phyloP scores from a whole-genome alignment of 106 monocot genomes.

The Phalaenopsis equestris region DNA sequence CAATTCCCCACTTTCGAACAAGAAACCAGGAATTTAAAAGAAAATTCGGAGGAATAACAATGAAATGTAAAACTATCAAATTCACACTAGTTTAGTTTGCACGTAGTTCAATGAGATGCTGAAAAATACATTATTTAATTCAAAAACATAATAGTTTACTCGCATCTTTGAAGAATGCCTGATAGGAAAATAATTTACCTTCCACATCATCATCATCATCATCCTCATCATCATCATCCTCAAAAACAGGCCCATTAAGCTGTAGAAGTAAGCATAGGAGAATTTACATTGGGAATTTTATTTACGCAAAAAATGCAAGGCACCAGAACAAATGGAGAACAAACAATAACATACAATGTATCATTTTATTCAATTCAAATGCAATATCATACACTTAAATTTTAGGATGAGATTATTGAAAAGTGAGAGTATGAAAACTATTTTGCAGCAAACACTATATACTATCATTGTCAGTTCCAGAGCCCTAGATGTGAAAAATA shows the following conservation, averaged over 20 bases:
- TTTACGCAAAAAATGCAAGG: background rate
- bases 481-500: no score
- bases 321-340: background rate
- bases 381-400: background rate
- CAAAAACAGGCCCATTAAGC: constrained; percentile 12
- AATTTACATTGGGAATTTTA: background rate
- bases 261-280: background rate
- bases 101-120: background rate
- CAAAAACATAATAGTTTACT: background rate
- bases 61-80: background rate
- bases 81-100: background rate
- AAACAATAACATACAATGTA: background rate
- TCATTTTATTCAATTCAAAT: background rate
- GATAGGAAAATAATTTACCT: constrained; percentile 4
- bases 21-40: background rate
- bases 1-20: background rate
- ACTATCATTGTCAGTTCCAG: no score
- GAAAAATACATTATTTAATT: background rate
- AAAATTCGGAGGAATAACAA: background rate
- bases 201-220: constrained; percentile 11
- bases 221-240: constrained; percentile 11
- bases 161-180: background rate
- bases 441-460: background rate
- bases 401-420: background rate
- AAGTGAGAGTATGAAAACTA: background rate